A percentile compares a stretch with the other conserved stretches of the same genome.
Evolutionary conservation across 768 basidiomycete genomes (phyloP).

Genomic region (Kwoniella newhampshirensis): DNA sequence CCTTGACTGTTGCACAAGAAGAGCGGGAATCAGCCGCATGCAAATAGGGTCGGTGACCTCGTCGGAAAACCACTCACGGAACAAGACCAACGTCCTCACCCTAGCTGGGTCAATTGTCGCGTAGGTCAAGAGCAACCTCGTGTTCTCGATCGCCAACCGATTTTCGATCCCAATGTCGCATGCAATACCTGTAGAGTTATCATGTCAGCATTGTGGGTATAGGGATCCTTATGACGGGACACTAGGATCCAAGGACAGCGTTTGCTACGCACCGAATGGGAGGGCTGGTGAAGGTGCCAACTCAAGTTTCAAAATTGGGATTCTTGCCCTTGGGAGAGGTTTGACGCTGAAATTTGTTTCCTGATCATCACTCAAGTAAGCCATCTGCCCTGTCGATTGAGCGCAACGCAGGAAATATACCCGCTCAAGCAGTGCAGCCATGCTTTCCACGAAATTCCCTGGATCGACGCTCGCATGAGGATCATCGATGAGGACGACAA

Average conservation of each 20-base stretch:
- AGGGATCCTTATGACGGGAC: slow-evolving; percentile 42
- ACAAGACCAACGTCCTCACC: slow-evolving; percentile 88
- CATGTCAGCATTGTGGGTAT: slow-evolving; percentile 66
- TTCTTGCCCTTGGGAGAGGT: slow-evolving; percentile 90
- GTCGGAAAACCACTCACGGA: slow-evolving; percentile 67
- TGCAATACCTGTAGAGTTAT: slow-evolving; percentile 68
- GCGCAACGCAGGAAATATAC: slow-evolving; percentile 64
- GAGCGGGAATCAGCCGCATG: too few relatives aligned
- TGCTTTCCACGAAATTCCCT: slow-evolving; percentile 86
- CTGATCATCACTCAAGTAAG: slow-evolving; percentile 9
- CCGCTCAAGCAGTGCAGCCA: slow-evolving; percentile 87
- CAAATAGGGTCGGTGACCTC: not conserved
- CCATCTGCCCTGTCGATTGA: slow-evolving; percentile 13
- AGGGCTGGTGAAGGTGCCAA: slow-evolving; percentile 63
- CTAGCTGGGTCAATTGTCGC: slow-evolving; percentile 94
- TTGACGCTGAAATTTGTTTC: slow-evolving; percentile 65
- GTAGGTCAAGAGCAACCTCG: slow-evolving; percentile 91
- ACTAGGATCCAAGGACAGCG: not conserved
- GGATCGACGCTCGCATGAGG: slow-evolving; percentile 69
- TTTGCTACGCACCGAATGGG: slow-evolving; percentile 39
- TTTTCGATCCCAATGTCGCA: slow-evolving; percentile 99
- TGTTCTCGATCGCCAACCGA: slow-evolving; percentile 93
- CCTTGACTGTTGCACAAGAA: slow-evolving; percentile 78
- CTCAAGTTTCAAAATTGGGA: slow-evolving; percentile 96
- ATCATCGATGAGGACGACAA: slow-evolving; percentile 93